phyloP scores from a whole-genome alignment of 768 basidiomycete genomes.

The Boletus rex-veris region DNA sequence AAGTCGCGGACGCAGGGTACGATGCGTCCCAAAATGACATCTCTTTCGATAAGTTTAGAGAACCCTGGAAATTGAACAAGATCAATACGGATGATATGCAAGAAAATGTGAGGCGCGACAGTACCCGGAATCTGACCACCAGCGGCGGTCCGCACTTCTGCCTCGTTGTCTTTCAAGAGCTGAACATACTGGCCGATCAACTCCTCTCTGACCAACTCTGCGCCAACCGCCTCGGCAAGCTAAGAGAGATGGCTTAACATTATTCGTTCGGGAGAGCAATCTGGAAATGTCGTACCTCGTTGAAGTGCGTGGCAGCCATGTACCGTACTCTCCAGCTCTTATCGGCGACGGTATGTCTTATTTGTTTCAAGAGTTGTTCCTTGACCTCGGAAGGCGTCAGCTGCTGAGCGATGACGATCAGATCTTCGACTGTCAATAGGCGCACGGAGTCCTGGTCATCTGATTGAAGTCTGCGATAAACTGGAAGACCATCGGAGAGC shows the following conservation, averaged over 20 bases:
- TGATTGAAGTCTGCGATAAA: slow-evolving; percentile 89
- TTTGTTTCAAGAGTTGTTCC: slow-evolving; percentile 82
- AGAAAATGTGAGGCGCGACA: slow-evolving; percentile 9
- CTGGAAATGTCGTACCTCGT: slow-evolving; percentile 56
- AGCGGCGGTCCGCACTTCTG: slow-evolving; percentile 95
- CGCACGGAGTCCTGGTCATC: slow-evolving; percentile 99
- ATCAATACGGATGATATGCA: slow-evolving; percentile 4
- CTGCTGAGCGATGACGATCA: slow-evolving; percentile 87
- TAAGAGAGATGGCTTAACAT: slow-evolving; percentile 25
- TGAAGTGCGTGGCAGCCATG: slow-evolving; percentile 98
- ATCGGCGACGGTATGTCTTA: slow-evolving; percentile 84
- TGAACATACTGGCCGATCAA: slow-evolving; percentile 90
- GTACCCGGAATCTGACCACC: slow-evolving; percentile 95
- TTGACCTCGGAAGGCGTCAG: slow-evolving; percentile 87
- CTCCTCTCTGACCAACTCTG: slow-evolving; percentile 89
- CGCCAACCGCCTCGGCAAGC: slow-evolving; percentile 89
- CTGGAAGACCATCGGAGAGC: slow-evolving; percentile 80
- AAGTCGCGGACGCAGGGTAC: slow-evolving; percentile 94
- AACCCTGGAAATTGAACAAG: slow-evolving; percentile 60
- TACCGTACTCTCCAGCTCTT: slow-evolving; percentile 99
- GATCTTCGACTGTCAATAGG: slow-evolving; percentile 89
- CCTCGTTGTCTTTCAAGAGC: slow-evolving; percentile 96
- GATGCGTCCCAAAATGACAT: slow-evolving; percentile 88
- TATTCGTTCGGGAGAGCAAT: background rate
- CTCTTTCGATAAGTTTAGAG: slow-evolving; percentile 88